Percentiles rank a stretch among this genome's conserved stretches.
Evolutionary conservation across 305 asterid genomes (phyloP).

Genomic region (Euphrasia arctica): DNA sequence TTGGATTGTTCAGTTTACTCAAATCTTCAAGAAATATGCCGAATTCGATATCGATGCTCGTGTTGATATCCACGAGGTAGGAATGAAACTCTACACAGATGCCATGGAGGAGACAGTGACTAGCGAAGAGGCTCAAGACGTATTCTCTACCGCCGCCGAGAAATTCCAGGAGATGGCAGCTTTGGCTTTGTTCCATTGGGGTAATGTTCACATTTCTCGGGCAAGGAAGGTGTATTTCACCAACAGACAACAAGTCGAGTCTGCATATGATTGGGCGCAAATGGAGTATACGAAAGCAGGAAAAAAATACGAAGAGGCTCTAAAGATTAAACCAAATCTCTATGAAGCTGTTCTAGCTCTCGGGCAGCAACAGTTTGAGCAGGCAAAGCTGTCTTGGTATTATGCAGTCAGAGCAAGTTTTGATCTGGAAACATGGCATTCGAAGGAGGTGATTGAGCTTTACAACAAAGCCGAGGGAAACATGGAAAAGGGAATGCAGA

Average conservation of each 20-base stretch:
- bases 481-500: slow-evolving; percentile 79
- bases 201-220: slow-evolving; percentile 78
- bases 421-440: slow-evolving; percentile 67
- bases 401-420: slow-evolving; percentile 48
- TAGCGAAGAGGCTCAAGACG: slow-evolving; percentile 81
- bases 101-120: too few species aligned
- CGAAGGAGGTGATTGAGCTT: slow-evolving; percentile 57
- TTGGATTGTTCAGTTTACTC: slow-evolving; percentile 82
- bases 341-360: slow-evolving; percentile 77
- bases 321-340: slow-evolving; percentile 59
- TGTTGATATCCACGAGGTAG: slow-evolving; percentile 79
- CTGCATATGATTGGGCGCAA: slow-evolving; percentile 71
- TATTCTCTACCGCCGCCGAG: slow-evolving; percentile 61
- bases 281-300: slow-evolving; percentile 64
- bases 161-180: slow-evolving; percentile 92
- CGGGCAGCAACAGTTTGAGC: slow-evolving; percentile 83
- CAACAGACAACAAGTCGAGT: slow-evolving; percentile 43
- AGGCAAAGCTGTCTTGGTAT: slow-evolving; percentile 87
- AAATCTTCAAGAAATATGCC: slow-evolving; percentile 63
- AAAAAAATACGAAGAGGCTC: slow-evolving; percentile 72
- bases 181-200: slow-evolving; percentile 87
- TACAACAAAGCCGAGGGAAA: slow-evolving; percentile 82
- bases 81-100: too few species aligned
- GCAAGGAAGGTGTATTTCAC: slow-evolving; percentile 61
- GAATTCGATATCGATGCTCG: slow-evolving; percentile 73